Evolutionary conservation across 495 filamentous ascomycete genomes (phyloP).

Genomic region (Immersiella caudata): DNA sequence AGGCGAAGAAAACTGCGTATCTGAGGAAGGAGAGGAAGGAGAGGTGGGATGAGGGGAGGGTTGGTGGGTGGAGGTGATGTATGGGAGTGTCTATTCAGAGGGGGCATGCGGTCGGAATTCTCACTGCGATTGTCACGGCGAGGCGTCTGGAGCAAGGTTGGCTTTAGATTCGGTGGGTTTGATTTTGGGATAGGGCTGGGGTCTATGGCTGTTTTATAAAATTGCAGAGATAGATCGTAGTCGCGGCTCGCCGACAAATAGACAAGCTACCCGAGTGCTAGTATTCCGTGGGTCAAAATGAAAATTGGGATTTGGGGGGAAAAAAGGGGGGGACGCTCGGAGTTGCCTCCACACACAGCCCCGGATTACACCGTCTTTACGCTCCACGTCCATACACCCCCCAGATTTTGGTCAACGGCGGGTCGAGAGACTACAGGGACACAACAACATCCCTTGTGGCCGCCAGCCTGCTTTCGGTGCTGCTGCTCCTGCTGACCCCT

Average conservation of each 20-base stretch:
- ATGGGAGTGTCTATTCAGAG: neutral
- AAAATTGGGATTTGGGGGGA: neutral
- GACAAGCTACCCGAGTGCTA: neutral
- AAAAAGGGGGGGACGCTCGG: neutral
- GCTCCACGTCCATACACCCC: neutral
- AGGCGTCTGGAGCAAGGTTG: neutral
- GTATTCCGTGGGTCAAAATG: neutral
- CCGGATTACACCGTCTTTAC: neutral
- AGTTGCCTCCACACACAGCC: neutral
- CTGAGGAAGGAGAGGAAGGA: constrained; percentile 79
- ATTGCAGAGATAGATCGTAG: neutral
- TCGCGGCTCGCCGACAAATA: neutral
- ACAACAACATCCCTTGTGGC: too few relatives aligned
- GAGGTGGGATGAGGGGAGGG: constrained; percentile 91
- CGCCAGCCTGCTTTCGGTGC: neutral
- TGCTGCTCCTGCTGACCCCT: too few relatives aligned
- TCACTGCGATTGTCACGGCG: constrained; percentile 8
- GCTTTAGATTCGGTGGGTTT: neutral
- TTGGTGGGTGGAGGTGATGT: constrained; percentile 81
- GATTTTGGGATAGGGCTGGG: neutral
- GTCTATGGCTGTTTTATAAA: neutral
- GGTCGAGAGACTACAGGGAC: too few relatives aligned
- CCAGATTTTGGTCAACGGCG: neutral
- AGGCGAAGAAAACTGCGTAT: constrained; percentile 72
- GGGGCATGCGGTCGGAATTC: neutral